A percentile compares a stretch with the other conserved stretches of the same genome.
Evolutionary conservation across 805 yeast species (phyloP).

Genomic region (Phaffomyces antillensis): DNA sequence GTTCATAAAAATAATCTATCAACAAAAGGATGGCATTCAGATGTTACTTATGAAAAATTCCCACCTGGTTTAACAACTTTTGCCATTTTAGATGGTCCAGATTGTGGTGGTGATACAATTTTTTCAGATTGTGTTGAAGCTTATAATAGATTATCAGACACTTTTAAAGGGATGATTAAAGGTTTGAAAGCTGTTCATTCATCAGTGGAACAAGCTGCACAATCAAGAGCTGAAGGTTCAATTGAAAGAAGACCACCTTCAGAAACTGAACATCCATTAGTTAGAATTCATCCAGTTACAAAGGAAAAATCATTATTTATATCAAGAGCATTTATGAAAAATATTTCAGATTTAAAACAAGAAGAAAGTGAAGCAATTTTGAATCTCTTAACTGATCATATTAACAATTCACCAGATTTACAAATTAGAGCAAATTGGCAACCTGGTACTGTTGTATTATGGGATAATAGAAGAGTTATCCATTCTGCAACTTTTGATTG

Average conservation of each 20-base stretch:
- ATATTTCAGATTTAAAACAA: slow-evolving; percentile 63
- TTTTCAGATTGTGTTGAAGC: slow-evolving; percentile 70
- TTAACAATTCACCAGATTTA: slow-evolving; percentile 49
- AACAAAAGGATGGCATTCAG: slow-evolving; percentile 55
- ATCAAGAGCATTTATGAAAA: slow-evolving; percentile 55
- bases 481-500: slow-evolving; percentile 71
- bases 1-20: slow-evolving; percentile 21
- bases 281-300: slow-evolving; percentile 68
- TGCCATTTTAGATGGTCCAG: slow-evolving; percentile 52
- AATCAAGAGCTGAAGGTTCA: slow-evolving; percentile 49
- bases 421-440: slow-evolving; percentile 69
- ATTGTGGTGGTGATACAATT: slow-evolving; percentile 72
- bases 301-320: slow-evolving; percentile 52
- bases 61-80: slow-evolving; percentile 70
- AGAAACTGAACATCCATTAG: slow-evolving; percentile 53
- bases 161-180: slow-evolving; percentile 47
- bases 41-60: slow-evolving; percentile 65
- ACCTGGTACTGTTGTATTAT: slow-evolving; percentile 60
- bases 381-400: slow-evolving; percentile 46
- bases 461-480: slow-evolving; percentile 71
- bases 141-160: slow-evolving; percentile 62
- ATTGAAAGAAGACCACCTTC: slow-evolving; percentile 61
- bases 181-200: slow-evolving; percentile 66
- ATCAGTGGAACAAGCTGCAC: slow-evolving; percentile 61
- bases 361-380: slow-evolving; percentile 63